phyloP scores from a whole-genome alignment of 78 protist species.

The Protostelium mycophagum region DNA sequence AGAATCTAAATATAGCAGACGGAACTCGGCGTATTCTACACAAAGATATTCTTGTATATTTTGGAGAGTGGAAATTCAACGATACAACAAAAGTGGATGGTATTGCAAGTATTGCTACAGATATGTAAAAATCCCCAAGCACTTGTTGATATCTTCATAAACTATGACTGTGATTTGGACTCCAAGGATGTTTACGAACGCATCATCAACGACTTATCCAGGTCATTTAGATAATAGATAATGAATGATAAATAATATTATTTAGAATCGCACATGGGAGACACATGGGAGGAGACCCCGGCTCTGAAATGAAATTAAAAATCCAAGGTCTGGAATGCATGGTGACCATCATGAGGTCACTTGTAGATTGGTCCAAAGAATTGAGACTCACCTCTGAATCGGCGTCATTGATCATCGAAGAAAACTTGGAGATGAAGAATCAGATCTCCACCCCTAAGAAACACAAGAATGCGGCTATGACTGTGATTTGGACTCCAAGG shows the following conservation, averaged over 20 bases:
- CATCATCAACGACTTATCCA: slow-evolving; percentile 51
- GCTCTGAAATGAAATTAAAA: slow-evolving; percentile 36
- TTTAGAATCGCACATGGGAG: slow-evolving; percentile 54
- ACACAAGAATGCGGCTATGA: no score
- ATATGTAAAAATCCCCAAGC: slow-evolving; percentile 81
- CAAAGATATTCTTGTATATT: slow-evolving; percentile 76
- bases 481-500: slow-evolving; percentile 77
- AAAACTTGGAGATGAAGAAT: neutral
- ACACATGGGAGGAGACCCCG: slow-evolving; percentile 6
- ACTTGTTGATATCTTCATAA: slow-evolving; percentile 85
- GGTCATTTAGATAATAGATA: no score
- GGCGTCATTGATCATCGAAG: neutral
- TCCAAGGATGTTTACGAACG: slow-evolving; percentile 76
- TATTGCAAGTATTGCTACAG: slow-evolving; percentile 60
- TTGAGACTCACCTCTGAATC: neutral
- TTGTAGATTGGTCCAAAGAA: slow-evolving; percentile 68
- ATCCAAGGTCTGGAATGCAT: slow-evolving; percentile 66
- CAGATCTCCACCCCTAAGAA: neutral
- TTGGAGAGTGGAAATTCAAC: slow-evolving; percentile 73
- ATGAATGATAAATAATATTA: no score
- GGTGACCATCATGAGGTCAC: slow-evolving; percentile 48
- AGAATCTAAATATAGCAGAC: no score
- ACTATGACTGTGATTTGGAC: slow-evolving; percentile 94
- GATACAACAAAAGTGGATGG: slow-evolving; percentile 85
- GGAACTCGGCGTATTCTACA: slow-evolving; percentile 79